Evolutionary conservation across 2,329 filamentous ascomycete species (phyloP).

Genomic region (Xylariaceae sp.): DNA sequence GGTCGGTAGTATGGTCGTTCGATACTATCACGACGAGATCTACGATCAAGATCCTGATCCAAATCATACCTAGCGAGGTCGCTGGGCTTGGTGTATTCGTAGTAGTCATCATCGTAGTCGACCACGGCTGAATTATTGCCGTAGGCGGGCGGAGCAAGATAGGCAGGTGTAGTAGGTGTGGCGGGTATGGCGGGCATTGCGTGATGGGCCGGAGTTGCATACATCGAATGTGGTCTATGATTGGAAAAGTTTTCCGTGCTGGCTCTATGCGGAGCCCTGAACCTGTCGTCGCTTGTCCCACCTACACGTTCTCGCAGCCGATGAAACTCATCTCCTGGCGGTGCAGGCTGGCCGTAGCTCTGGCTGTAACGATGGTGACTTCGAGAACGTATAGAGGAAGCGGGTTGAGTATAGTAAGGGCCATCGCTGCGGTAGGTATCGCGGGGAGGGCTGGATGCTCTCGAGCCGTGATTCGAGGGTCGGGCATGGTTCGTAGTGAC

Average conservation of each 20-base stretch:
- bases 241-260: constrained; percentile 45
- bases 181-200: constrained; percentile 28
- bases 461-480: constrained; percentile 29
- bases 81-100: constrained; percentile 61
- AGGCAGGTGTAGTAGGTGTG: constrained; percentile 24
- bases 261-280: constrained; percentile 33
- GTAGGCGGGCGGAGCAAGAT: constrained; percentile 10
- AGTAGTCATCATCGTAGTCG: constrained; percentile 57
- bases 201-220: constrained; percentile 38
- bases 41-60: constrained; percentile 43
- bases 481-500: constrained; percentile 49
- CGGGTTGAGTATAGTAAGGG: constrained; percentile 54
- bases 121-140: constrained; percentile 34
- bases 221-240: constrained; percentile 45
- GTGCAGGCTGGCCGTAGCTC: constrained; percentile 41
- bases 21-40: constrained; percentile 50
- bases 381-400: constrained; percentile 51
- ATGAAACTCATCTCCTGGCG: constrained; percentile 49
- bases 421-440: constrained; percentile 54
- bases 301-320: constrained; percentile 46
- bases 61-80: constrained; percentile 60
- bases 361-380: constrained; percentile 40
- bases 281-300: constrained; percentile 37
- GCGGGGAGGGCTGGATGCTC: constrained; percentile 45
- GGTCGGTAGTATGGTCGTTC: constrained; percentile 54